These are phyloP conservation scores for Miamiensis avidus DNA, from an alignment of 169 alveolate species.

Conservation along the genomic window DNA sequence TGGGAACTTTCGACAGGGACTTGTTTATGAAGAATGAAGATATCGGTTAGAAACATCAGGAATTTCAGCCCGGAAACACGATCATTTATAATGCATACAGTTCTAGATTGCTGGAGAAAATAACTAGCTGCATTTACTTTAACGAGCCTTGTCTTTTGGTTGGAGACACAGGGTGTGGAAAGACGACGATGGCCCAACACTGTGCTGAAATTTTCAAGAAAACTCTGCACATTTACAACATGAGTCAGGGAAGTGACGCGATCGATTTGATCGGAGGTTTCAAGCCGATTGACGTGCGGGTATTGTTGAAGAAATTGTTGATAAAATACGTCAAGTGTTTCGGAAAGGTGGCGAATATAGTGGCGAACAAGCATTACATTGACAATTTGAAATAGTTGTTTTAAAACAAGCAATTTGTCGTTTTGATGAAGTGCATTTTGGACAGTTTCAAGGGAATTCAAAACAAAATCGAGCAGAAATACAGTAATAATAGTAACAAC, in stretches of 20 bases:
- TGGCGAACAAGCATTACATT: slow-evolving; percentile 61
- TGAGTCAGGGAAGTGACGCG: slow-evolving; percentile 83
- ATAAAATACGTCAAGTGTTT: slow-evolving; percentile 60
- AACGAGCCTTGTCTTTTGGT: slow-evolving; percentile 70
- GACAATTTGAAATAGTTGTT: slow-evolving; percentile 56
- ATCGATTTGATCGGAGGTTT: slow-evolving; percentile 87
- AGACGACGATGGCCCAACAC: slow-evolving; percentile 80
- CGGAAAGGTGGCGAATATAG: slow-evolving; percentile 43
- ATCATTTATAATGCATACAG: slow-evolving; percentile 55
- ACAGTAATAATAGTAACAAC: slow-evolving; percentile 24
- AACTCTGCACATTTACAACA: slow-evolving; percentile 79
- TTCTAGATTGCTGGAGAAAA: slow-evolving; percentile 55
- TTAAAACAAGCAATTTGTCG: slow-evolving; percentile 54
- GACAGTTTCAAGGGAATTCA: slow-evolving; percentile 50
- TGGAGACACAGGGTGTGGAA: slow-evolving; percentile 90
- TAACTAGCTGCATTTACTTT: slow-evolving; percentile 44
- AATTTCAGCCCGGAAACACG: neutral
- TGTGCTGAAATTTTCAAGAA: slow-evolving; percentile 67
- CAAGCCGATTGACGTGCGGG: slow-evolving; percentile 79
- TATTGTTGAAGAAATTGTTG: slow-evolving; percentile 63
- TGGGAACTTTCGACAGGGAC: slow-evolving; percentile 8
- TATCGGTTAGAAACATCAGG: slow-evolving; percentile 1
- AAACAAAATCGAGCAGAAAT: slow-evolving; percentile 16
- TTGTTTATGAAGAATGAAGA: slow-evolving; percentile 1
- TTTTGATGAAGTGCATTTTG: slow-evolving; percentile 64